Percentiles rank a stretch among this genome's conserved stretches.
phyloP scores from a whole-genome alignment of 1,139 yeast genomes.

The Candida albicans region DNA sequence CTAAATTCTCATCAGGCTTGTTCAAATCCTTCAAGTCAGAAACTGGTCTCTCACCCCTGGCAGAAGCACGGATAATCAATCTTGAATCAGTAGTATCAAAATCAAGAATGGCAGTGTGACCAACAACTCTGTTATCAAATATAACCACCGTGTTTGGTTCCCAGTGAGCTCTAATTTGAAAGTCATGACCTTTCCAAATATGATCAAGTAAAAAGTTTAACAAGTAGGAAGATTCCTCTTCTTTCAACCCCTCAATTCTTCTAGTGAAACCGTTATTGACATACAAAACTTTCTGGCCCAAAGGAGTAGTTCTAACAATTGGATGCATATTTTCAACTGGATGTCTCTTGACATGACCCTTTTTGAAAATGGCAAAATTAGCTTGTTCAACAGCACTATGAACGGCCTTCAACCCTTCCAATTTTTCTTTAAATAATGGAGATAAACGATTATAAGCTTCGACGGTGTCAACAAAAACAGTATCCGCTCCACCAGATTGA shows the following conservation, averaged over 20 bases:
- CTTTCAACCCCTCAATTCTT: slow-evolving; percentile 62
- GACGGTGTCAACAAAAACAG: slow-evolving; percentile 62
- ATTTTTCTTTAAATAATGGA: slow-evolving; percentile 54
- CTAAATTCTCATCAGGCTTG: slow-evolving; percentile 17
- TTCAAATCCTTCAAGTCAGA: slow-evolving; percentile 36
- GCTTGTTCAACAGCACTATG: slow-evolving; percentile 77
- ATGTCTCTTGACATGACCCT: slow-evolving; percentile 63
- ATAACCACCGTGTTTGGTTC: slow-evolving; percentile 58
- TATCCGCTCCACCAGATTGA: slow-evolving; percentile 73
- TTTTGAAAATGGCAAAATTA: slow-evolving; percentile 47
- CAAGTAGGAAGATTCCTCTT: slow-evolving; percentile 60
- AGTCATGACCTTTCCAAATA: slow-evolving; percentile 43
- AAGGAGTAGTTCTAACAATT: slow-evolving; percentile 67
- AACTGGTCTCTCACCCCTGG: slow-evolving; percentile 55
- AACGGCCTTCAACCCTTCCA: slow-evolving; percentile 58
- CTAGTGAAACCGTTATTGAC: slow-evolving; percentile 63
- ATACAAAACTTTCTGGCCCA: slow-evolving; percentile 58
- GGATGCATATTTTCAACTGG: slow-evolving; percentile 66
- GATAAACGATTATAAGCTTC: slow-evolving; percentile 72
- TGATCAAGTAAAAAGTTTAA: slow-evolving; percentile 53
- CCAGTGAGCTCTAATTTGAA: slow-evolving; percentile 43
- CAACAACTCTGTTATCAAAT: slow-evolving; percentile 70
- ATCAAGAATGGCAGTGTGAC: slow-evolving; percentile 65
- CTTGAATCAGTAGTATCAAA: slow-evolving; percentile 56
- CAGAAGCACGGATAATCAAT: slow-evolving; percentile 69